Conservation (phyloP, 1,284 basidiomycete species). For the Chalciporus sp. region DNA sequence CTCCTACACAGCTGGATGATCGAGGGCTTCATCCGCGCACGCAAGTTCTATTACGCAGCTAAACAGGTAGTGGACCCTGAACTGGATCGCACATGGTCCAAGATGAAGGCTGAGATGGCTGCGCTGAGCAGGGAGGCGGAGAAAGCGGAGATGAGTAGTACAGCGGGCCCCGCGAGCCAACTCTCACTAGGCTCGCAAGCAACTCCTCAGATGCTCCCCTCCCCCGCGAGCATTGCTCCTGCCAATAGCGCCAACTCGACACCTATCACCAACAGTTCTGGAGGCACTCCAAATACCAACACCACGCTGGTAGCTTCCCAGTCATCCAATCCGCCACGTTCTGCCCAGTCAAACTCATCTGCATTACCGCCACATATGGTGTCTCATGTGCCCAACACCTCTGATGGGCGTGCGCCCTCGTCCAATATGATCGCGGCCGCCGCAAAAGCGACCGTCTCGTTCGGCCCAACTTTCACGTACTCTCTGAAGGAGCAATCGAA, state of each 20-base stretch:
- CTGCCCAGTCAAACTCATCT: slow-evolving; percentile 23
- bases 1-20: slow-evolving; percentile 62
- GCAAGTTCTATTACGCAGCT: slow-evolving; percentile 54
- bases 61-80: slow-evolving; percentile 46
- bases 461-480: slow-evolving; percentile 34
- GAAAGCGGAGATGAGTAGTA: slow-evolving; percentile 38
- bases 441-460: slow-evolving; percentile 31
- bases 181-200: slow-evolving; percentile 44
- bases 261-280: slow-evolving; percentile 54
- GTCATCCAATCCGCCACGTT: slow-evolving; percentile 29
- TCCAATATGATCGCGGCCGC: slow-evolving; percentile 32
- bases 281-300: slow-evolving; percentile 47
- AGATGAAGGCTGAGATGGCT: slow-evolving; percentile 45
- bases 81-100: slow-evolving; percentile 40
- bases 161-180: slow-evolving; percentile 38
- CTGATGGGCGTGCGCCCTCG: slow-evolving; percentile 34
- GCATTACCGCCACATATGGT: slow-evolving; percentile 34
- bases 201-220: slow-evolving; percentile 72
- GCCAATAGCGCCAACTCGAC: slow-evolving; percentile 74
- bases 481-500: slow-evolving; percentile 52
- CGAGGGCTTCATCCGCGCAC: slow-evolving; percentile 66
- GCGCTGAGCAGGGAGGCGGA: slow-evolving; percentile 50
- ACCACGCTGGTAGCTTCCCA: slow-evolving; percentile 31
- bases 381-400: slow-evolving; percentile 29
- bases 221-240: slow-evolving; percentile 66